Conservation (phyloP, 2,329 filamentous ascomycete genomes). For the Proliferodiscus dingleyae region DNA sequence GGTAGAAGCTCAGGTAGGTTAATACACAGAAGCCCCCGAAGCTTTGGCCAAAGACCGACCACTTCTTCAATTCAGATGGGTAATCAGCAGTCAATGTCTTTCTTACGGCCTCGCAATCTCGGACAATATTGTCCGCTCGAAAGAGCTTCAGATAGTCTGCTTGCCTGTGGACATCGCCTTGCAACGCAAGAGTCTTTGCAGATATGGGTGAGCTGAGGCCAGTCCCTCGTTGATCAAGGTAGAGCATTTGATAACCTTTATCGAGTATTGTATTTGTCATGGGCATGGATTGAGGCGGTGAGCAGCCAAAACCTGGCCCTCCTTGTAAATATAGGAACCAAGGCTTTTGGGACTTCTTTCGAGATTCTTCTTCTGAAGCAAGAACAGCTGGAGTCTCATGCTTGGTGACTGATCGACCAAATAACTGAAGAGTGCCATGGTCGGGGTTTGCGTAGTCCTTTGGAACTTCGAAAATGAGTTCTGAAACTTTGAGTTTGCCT, state of each 20-base stretch:
- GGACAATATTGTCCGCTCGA: slow-evolving; percentile 84
- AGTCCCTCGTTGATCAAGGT: slow-evolving; percentile 87
- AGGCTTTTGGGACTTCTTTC: slow-evolving; percentile 47
- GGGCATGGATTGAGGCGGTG: slow-evolving; percentile 66
- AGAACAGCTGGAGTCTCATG: slow-evolving; percentile 49
- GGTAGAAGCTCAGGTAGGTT: slow-evolving; percentile 78
- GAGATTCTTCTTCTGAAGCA: slow-evolving; percentile 31
- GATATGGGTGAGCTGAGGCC: slow-evolving; percentile 79
- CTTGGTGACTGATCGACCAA: slow-evolving; percentile 68
- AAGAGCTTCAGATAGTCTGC: slow-evolving; percentile 78
- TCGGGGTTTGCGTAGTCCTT: slow-evolving; percentile 64
- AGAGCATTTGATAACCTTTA: slow-evolving; percentile 78
- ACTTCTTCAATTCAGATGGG: slow-evolving; percentile 65
- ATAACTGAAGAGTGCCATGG: slow-evolving; percentile 63
- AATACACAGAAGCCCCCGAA: slow-evolving; percentile 85
- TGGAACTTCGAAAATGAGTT: slow-evolving; percentile 82
- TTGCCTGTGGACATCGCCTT: slow-evolving; percentile 62
- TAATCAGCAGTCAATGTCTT: slow-evolving; percentile 66
- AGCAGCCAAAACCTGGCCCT: slow-evolving; percentile 76
- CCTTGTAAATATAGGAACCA: slow-evolving; percentile 76
- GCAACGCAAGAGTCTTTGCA: slow-evolving; percentile 61
- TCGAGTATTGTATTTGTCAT: slow-evolving; percentile 68
- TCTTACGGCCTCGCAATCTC: slow-evolving; percentile 82
- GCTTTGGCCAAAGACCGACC: slow-evolving; percentile 80
- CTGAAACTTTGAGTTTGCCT: slow-evolving; percentile 73